These are phyloP conservation scores for Quercus tomentella DNA, from an alignment of 331 rosid genomes.

Conservation along the genomic window DNA sequence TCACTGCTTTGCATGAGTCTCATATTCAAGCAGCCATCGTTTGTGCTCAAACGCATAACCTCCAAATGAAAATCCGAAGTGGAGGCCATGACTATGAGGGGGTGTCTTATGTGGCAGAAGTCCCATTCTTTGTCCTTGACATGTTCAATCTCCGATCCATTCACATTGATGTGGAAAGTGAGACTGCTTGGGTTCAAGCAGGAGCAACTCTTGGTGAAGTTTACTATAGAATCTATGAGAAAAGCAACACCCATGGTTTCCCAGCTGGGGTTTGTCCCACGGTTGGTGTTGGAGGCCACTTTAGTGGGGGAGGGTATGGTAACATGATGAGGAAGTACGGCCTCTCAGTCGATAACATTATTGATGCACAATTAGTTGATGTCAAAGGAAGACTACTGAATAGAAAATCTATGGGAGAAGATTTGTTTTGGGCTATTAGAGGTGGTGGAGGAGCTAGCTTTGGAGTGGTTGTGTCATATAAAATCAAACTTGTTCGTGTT, in stretches of 20 bases:
- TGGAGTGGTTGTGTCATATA: slow-evolving; percentile 36
- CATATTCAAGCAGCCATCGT: slow-evolving; percentile 6
- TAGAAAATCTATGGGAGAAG: slow-evolving; percentile 38
- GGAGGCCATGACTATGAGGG: slow-evolving; percentile 21
- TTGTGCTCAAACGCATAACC: neutral
- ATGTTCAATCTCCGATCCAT: slow-evolving; percentile 16
- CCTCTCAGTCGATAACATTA: slow-evolving; percentile 40
- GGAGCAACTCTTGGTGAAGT: slow-evolving; percentile 51
- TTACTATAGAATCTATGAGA: slow-evolving; percentile 26
- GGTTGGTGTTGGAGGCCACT: slow-evolving; percentile 41
- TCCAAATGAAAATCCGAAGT: slow-evolving; percentile 2
- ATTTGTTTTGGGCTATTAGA: slow-evolving; percentile 45
- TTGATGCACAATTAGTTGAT: slow-evolving; percentile 36
- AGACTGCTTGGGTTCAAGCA: slow-evolving; percentile 41
- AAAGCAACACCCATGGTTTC: slow-evolving; percentile 34
- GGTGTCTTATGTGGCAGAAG: neutral
- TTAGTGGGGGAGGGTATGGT: slow-evolving; percentile 56
- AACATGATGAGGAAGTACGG: slow-evolving; percentile 48
- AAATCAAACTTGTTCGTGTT: neutral
- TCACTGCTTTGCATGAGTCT: slow-evolving; percentile 9
- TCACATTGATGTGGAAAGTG: slow-evolving; percentile 11
- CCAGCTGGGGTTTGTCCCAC: slow-evolving; percentile 43
- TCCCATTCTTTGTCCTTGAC: slow-evolving; percentile 12
- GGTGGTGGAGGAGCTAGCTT: slow-evolving; percentile 50
- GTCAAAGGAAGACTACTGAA: slow-evolving; percentile 35